phyloP scores from a whole-genome alignment of 306 rosid genomes.

The Prunus davidiana region DNA sequence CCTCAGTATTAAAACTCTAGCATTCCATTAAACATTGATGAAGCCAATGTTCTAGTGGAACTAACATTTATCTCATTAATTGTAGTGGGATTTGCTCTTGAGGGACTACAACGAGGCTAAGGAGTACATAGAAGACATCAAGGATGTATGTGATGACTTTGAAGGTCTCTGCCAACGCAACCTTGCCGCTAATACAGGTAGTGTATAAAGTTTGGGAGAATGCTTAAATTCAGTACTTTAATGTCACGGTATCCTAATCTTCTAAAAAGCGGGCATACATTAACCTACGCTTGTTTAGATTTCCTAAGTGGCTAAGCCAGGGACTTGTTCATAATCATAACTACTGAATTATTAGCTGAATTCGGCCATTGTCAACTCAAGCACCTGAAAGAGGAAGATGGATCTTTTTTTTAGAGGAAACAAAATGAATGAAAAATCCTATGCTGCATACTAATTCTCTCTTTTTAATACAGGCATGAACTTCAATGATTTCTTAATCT shows the following conservation, averaged over 20 bases:
- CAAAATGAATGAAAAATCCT: no score
- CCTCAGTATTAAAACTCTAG: neutral
- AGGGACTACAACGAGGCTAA: conserved; percentile 83
- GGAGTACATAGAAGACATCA: conserved; percentile 92
- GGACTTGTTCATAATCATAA: neutral
- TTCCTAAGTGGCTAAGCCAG: neutral
- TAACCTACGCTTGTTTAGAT: neutral
- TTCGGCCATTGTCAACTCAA: neutral
- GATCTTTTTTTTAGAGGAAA: neutral
- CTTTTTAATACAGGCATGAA: conserved; percentile 73
- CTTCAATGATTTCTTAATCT: conserved; percentile 66
- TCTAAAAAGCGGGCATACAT: neutral
- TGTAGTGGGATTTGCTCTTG: conserved; percentile 79
- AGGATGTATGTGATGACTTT: conserved; percentile 81
- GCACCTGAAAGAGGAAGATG: neutral
- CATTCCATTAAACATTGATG: neutral
- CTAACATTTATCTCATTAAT: conserved; percentile 17
- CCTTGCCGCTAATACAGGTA: conserved; percentile 87
- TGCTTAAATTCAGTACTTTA: neutral
- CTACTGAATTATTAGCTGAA: neutral
- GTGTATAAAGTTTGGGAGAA: neutral
- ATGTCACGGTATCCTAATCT: neutral
- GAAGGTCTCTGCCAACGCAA: conserved; percentile 97
- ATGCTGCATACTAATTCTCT: conserved; percentile 11
- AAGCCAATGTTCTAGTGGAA: conserved; percentile 17